Evolutionary conservation across 257 asterid genomes (phyloP).

Genomic region (Solanum raphanifolium): DNA sequence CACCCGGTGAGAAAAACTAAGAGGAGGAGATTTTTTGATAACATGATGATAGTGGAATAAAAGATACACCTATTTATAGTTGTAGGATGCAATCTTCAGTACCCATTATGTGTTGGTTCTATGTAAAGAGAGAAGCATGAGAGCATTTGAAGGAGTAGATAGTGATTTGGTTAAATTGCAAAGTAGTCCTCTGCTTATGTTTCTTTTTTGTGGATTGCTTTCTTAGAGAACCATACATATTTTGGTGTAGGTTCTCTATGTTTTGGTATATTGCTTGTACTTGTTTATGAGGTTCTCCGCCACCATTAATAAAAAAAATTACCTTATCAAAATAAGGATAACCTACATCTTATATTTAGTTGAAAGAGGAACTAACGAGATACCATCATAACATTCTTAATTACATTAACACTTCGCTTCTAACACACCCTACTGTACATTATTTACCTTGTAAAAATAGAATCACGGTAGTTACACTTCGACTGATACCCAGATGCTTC

Average conservation of each 20-base stretch:
- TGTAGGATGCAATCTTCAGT: background rate
- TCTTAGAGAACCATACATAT: background rate
- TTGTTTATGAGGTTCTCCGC: background rate
- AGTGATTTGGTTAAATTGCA: background rate
- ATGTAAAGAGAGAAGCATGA: background rate
- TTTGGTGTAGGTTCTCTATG: background rate
- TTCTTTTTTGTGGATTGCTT: background rate
- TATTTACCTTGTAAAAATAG: background rate
- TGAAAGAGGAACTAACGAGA: background rate
- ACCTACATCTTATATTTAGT: background rate
- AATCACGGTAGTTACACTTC: background rate
- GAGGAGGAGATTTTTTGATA: background rate
- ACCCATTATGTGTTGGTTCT: background rate
- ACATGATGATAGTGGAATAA: background rate
- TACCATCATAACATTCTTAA: background rate
- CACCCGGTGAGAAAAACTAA: background rate
- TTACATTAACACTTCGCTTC: background rate
- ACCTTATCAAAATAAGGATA: background rate
- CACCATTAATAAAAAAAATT: background rate
- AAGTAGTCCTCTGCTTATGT: background rate
- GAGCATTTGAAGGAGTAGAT: background rate
- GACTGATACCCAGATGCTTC: background rate
- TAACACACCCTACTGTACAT: background rate
- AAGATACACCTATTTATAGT: background rate
- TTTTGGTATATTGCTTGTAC: background rate